Conservation (phyloP, 2,329 filamentous ascomycete species). For the Rasamsonia emersonii region DNA sequence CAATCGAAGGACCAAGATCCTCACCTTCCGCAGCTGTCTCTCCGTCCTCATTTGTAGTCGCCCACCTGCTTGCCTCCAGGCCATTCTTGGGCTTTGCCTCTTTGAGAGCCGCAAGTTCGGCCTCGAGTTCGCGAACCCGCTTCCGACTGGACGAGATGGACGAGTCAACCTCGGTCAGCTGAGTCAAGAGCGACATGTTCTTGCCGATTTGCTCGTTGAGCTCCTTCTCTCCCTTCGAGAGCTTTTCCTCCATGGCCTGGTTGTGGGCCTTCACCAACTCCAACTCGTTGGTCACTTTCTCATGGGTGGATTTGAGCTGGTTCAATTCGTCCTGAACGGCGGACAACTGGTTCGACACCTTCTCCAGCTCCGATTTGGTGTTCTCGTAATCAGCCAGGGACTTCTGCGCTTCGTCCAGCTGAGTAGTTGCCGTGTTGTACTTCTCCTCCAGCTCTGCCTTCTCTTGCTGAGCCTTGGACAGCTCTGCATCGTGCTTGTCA, state of each 20-base stretch:
- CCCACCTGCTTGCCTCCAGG: conserved; percentile 35
- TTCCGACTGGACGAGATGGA: conserved; percentile 26
- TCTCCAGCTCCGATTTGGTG: conserved; percentile 57
- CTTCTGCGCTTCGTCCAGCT: conserved; percentile 74
- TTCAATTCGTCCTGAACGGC: conserved; percentile 25
- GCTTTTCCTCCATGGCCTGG: conserved; percentile 24
- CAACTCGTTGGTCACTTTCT: conserved; percentile 21
- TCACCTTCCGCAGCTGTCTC: conserved; percentile 35
- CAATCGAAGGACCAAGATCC: conserved; percentile 39
- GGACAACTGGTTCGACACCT: conserved; percentile 46
- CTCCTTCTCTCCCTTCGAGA: conserved; percentile 26
- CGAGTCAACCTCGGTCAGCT: conserved; percentile 31
- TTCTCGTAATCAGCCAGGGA: conserved; percentile 73
- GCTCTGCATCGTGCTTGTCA: conserved; percentile 36
- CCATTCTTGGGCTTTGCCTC: conserved; percentile 17
- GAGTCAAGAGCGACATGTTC: conserved; percentile 32
- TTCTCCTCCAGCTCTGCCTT: conserved; percentile 38
- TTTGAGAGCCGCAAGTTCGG: conserved; percentile 29
- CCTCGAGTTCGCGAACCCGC: conserved; percentile 31
- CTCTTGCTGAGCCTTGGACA: conserved; percentile 35
- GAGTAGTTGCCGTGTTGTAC: conserved; percentile 29
- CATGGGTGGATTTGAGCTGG: conserved; percentile 22
- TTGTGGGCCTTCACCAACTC: conserved; percentile 21
- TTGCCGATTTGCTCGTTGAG: conserved; percentile 32
- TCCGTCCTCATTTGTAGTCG: conserved; percentile 24